These are phyloP conservation scores for Lactarius pseudohatsudake DNA, from an alignment of 768 basidiomycete genomes.

Conservation along the genomic window DNA sequence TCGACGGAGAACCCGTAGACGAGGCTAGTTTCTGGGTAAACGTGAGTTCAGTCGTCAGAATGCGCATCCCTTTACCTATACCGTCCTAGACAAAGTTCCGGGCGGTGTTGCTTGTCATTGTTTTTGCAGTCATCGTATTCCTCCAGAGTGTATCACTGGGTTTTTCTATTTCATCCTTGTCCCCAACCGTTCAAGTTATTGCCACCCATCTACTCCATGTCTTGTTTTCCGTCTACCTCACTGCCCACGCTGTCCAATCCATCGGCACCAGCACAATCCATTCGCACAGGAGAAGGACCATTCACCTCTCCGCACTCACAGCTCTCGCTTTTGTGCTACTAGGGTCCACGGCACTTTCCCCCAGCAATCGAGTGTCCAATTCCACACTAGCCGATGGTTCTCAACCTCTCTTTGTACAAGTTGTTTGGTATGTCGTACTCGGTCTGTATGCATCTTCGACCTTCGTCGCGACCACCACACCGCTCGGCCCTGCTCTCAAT, in stretches of 20 bases:
- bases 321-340: no score
- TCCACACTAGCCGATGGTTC: no score
- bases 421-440: no score
- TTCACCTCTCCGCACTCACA: no score
- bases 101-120: constrained; percentile 37
- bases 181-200: constrained; percentile 32
- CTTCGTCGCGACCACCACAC: no score
- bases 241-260: constrained; percentile 42
- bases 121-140: constrained; percentile 39
- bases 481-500: no score
- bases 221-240: constrained; percentile 58
- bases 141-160: constrained; percentile 57
- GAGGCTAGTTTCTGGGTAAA: constrained; percentile 59
- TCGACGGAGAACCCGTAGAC: constrained; percentile 66
- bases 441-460: no score
- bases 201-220: constrained; percentile 47
- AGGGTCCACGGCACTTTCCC: no score
- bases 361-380: no score
- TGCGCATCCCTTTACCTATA: background rate
- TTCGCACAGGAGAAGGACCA: no score
- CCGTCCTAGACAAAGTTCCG: constrained; percentile 8
- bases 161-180: constrained; percentile 44
- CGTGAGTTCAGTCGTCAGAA: constrained; percentile 37
- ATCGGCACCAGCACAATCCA: no score
- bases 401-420: no score